These are phyloP conservation scores for Fusarium ambrosium DNA, from an alignment of 2,329 filamentous ascomycete species.

Conservation along the genomic window DNA sequence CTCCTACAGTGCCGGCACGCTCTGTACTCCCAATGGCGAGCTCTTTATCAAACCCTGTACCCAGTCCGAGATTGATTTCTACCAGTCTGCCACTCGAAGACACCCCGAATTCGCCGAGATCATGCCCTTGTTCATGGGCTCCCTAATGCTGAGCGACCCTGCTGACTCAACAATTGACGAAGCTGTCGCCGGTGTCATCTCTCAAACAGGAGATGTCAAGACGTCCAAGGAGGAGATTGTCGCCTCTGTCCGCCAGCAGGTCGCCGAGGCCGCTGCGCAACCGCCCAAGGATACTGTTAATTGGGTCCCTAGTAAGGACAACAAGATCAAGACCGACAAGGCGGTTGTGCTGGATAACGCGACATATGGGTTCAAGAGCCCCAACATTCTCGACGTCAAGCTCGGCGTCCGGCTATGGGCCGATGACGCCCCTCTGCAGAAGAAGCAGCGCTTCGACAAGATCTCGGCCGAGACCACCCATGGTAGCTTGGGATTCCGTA, in stretches of 20 bases:
- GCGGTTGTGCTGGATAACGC: slow-evolving; percentile 90
- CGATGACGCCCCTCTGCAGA: slow-evolving; percentile 73
- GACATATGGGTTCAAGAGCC: slow-evolving; percentile 81
- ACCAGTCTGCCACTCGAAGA: slow-evolving; percentile 75
- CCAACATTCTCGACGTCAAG: slow-evolving; percentile 95
- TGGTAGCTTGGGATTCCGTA: slow-evolving; percentile 70
- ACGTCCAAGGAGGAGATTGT: slow-evolving; percentile 52
- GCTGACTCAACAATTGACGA: slow-evolving; percentile 64
- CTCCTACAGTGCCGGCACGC: slow-evolving; percentile 82
- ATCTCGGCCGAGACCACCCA: slow-evolving; percentile 72
- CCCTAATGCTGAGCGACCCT: slow-evolving; percentile 75
- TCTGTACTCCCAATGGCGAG: slow-evolving; percentile 85
- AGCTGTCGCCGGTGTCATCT: slow-evolving; percentile 59
- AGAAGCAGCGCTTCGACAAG: slow-evolving; percentile 71
- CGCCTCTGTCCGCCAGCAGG: slow-evolving; percentile 51
- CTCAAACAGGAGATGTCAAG: slow-evolving; percentile 52
- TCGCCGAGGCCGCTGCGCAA: slow-evolving; percentile 38
- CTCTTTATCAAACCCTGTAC: slow-evolving; percentile 97
- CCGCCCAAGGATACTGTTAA: slow-evolving; percentile 43
- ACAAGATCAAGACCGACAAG: slow-evolving; percentile 79
- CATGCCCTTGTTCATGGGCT: slow-evolving; percentile 89
- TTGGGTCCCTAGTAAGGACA: slow-evolving; percentile 65
- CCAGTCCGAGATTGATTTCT: slow-evolving; percentile 87
- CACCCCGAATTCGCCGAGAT: slow-evolving; percentile 82
- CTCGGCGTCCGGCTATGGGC: slow-evolving; percentile 90